Percentiles rank a stretch among this genome's conserved stretches.
Evolutionary conservation across 1,284 basidiomycete genomes (phyloP).

Genomic region (Singerocomus inundabilis): DNA sequence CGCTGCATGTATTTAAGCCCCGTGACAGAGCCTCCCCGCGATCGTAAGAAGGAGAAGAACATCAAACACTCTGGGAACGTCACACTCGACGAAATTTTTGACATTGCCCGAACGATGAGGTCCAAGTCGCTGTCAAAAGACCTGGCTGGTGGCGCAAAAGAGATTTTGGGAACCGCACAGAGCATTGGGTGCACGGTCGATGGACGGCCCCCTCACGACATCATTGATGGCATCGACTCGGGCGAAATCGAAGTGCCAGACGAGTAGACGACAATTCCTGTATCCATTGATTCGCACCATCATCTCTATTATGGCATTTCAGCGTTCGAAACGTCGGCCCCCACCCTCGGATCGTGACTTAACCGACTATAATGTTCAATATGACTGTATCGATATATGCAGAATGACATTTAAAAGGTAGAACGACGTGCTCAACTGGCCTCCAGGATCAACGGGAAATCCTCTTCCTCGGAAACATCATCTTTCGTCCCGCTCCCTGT

Average conservation of each 20-base stretch:
- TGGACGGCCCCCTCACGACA: slow-evolving; percentile 89
- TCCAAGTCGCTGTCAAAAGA: slow-evolving; percentile 94
- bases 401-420: background rate
- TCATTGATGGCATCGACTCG: slow-evolving; percentile 95
- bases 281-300: slow-evolving; percentile 23
- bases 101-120: slow-evolving; percentile 96
- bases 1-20: background rate
- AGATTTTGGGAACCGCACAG: slow-evolving; percentile 94
- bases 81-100: slow-evolving; percentile 91
- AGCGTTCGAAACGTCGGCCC: background rate
- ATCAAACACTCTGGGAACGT: slow-evolving; percentile 98
- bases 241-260: slow-evolving; percentile 95
- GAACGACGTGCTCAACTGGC: background rate
- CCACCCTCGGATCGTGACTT: background rate
- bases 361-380: background rate
- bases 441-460: slow-evolving; percentile 20
- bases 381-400: background rate
- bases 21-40: slow-evolving; percentile 88
- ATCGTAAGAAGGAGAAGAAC: slow-evolving; percentile 99
- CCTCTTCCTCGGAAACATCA: slow-evolving; percentile 18
- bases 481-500: slow-evolving; percentile 27
- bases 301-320: slow-evolving; percentile 10
- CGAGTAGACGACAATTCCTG: slow-evolving; percentile 60
- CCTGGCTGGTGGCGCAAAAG: slow-evolving; percentile 88
- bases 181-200: slow-evolving; percentile 96